phyloP scores from a whole-genome alignment of 768 basidiomycete genomes.

The Tylopilus sp. region DNA sequence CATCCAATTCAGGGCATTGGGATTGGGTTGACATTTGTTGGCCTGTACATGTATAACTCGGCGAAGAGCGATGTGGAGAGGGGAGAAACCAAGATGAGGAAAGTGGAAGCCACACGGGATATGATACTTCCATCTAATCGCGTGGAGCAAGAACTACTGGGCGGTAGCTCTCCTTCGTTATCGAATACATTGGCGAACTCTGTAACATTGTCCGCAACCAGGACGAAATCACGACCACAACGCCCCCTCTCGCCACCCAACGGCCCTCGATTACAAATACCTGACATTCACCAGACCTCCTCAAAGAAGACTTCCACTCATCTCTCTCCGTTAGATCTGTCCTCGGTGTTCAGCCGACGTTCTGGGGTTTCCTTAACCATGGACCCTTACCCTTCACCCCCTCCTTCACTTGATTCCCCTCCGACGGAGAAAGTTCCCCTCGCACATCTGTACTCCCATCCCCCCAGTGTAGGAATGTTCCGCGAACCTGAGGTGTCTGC shows the following conservation, averaged over 20 bases:
- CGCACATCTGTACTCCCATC: conserved; percentile 6
- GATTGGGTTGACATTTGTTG: conserved; percentile 86
- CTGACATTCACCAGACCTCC: conserved; percentile 5
- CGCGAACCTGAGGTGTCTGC: conserved; percentile 15
- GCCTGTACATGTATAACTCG: conserved; percentile 94
- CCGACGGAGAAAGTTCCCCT: conserved; percentile 12
- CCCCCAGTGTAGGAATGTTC: conserved; percentile 1
- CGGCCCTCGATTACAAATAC: neutral
- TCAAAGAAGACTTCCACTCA: conserved; percentile 16
- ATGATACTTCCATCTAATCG: conserved; percentile 68
- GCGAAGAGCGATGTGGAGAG: conserved; percentile 90
- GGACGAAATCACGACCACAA: conserved; percentile 21
- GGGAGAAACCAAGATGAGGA: conserved; percentile 84
- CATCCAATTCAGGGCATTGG: conserved; percentile 84
- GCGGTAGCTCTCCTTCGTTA: conserved; percentile 35
- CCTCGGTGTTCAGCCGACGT: conserved; percentile 25
- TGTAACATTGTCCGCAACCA: conserved; percentile 22
- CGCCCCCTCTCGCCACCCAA: conserved; percentile 2
- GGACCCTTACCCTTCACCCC: conserved; percentile 52
- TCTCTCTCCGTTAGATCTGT: conserved; percentile 17
- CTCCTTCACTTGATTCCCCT: conserved; percentile 32
- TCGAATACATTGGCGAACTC: conserved; percentile 5
- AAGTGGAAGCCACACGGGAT: conserved; percentile 69
- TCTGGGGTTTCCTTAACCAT: conserved; percentile 25
- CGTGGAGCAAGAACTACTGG: conserved; percentile 52